Conservation (phyloP, 2,329 filamentous ascomycete genomes). For the Pseudogymnoascus pannorum region DNA sequence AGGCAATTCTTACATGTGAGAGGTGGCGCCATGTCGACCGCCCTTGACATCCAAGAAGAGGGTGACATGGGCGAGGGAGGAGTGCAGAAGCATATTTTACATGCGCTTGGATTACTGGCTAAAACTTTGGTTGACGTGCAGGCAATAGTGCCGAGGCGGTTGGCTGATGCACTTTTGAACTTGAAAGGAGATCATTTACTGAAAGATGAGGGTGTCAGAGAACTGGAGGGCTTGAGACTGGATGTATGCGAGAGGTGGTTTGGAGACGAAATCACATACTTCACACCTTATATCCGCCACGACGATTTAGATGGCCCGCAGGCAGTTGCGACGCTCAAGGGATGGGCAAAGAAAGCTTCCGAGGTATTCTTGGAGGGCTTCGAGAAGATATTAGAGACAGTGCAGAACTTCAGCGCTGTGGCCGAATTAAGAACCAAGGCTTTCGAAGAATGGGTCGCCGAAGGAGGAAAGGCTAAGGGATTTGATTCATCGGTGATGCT, state of each 20-base stretch:
- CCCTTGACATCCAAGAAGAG: slow-evolving; percentile 43
- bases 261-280: slow-evolving; percentile 72
- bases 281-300: slow-evolving; percentile 80
- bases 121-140: slow-evolving; percentile 72
- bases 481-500: slow-evolving; percentile 63
- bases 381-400: slow-evolving; percentile 48
- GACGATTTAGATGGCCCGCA: slow-evolving; percentile 61
- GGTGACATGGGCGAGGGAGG: slow-evolving; percentile 37
- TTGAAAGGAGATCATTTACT: slow-evolving; percentile 67
- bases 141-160: slow-evolving; percentile 61
- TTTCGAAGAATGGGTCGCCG: slow-evolving; percentile 68
- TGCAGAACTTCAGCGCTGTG: slow-evolving; percentile 60
- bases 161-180: slow-evolving; percentile 60
- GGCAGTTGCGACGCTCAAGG: slow-evolving; percentile 51
- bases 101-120: slow-evolving; percentile 64
- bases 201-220: slow-evolving; percentile 58
- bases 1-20: slow-evolving; percentile 71
- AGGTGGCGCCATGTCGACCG: slow-evolving; percentile 56
- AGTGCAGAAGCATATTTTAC: slow-evolving; percentile 42
- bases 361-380: slow-evolving; percentile 55
- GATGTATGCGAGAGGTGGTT: slow-evolving; percentile 77
- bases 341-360: slow-evolving; percentile 57
- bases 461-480: slow-evolving; percentile 55
- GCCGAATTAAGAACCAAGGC: slow-evolving; percentile 63
- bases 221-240: slow-evolving; percentile 63